Evolutionary conservation across 225 moss, liverwort and hornwort genomes (phyloP).

Genomic region (Antitrichia curtipendula): DNA sequence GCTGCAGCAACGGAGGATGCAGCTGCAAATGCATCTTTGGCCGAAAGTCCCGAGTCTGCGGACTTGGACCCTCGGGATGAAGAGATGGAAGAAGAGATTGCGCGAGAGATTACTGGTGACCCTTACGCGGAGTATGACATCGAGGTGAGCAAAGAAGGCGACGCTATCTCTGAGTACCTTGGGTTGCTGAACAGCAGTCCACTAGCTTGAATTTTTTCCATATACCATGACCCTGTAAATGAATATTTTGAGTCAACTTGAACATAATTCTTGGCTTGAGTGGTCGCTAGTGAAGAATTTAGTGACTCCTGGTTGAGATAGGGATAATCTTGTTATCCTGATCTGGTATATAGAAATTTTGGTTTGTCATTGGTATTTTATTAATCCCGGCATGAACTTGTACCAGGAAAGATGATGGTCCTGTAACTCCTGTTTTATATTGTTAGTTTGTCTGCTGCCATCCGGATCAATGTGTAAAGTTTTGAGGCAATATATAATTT

Average conservation of each 20-base stretch:
- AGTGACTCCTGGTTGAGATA: background rate
- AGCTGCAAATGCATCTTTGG: background rate
- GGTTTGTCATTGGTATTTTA: slow-evolving; percentile 2
- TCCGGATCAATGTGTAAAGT: slow-evolving; percentile 14
- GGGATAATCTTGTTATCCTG: background rate
- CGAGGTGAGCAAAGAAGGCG: slow-evolving; percentile 80
- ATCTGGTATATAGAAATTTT: slow-evolving; percentile 26
- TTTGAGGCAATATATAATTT: slow-evolving; percentile 1
- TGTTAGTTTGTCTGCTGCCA: background rate
- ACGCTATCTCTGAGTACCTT: slow-evolving; percentile 70
- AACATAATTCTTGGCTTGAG: background rate
- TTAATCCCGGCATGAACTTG: background rate
- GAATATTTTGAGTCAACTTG: background rate
- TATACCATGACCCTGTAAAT: background rate
- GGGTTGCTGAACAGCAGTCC: slow-evolving; percentile 42
- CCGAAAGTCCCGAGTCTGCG: slow-evolving; percentile 27
- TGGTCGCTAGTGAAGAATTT: background rate
- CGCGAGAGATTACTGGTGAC: slow-evolving; percentile 63
- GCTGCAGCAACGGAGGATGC: background rate
- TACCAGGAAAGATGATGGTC: background rate
- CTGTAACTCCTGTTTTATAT: background rate
- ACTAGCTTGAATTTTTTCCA: background rate
- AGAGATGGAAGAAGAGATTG: slow-evolving; percentile 94
- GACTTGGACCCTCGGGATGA: slow-evolving; percentile 46
- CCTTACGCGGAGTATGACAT: slow-evolving; percentile 84